A percentile compares a stretch with the other conserved stretches of the same genome.
Conservation (phyloP, 2,329 filamentous ascomycete genomes). For the Blastomyces gilchristii region DNA sequence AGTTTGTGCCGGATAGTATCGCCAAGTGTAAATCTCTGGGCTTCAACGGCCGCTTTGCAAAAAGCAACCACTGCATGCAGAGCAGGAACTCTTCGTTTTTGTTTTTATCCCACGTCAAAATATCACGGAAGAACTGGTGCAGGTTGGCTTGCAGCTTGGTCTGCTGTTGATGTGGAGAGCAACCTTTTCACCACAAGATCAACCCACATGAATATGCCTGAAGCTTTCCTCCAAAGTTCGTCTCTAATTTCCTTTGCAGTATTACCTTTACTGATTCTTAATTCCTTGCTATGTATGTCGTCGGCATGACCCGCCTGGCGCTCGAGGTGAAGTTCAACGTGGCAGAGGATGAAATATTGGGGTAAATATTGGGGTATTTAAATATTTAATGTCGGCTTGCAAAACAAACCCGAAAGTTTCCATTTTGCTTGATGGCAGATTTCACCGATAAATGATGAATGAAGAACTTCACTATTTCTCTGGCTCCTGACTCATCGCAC, state of each 20-base stretch:
- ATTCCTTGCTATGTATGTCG: conserved; percentile 20
- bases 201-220: conserved; percentile 40
- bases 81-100: neutral
- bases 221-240: conserved; percentile 31
- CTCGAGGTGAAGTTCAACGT: conserved; percentile 31
- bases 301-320: conserved; percentile 29
- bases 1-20: conserved; percentile 8
- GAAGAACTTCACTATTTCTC: conserved; percentile 28
- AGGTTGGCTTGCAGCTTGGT: conserved; percentile 23
- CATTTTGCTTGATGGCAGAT: conserved; percentile 7
- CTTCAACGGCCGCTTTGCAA: conserved; percentile 12
- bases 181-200: conserved; percentile 33
- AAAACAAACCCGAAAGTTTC: conserved; percentile 27
- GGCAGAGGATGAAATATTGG: conserved; percentile 28
- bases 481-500: conserved; percentile 31
- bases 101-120: conserved; percentile 9
- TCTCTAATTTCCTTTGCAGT: conserved; percentile 23
- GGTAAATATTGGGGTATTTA: conserved; percentile 33
- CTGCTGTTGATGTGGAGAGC: conserved; percentile 17
- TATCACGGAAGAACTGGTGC: conserved; percentile 14
- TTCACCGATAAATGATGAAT: conserved; percentile 26
- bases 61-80: conserved; percentile 7
- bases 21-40: conserved; percentile 16
- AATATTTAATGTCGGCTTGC: conserved; percentile 33
- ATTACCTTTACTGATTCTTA: conserved; percentile 16